Percentiles rank a stretch among this genome's conserved stretches.
phyloP scores from a whole-genome alignment of 345 rosid species.

The Eucalyptus curtisii region DNA sequence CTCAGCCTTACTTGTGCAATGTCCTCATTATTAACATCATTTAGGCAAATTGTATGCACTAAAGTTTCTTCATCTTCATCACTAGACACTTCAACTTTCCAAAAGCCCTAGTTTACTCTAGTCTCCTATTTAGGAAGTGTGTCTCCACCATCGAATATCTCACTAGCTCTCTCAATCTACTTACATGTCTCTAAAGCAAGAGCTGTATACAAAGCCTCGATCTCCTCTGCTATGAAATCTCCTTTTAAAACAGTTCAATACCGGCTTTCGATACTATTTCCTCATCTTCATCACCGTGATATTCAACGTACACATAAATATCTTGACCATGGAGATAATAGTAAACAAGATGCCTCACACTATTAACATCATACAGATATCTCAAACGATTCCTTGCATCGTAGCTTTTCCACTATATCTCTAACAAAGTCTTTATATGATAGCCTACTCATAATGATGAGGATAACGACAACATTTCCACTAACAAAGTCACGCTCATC shows the following conservation, averaged over 20 bases:
- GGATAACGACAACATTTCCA: neutral
- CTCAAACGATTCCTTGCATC: neutral
- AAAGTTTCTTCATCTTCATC: neutral
- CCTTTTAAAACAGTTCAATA: neutral
- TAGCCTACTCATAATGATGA: neutral
- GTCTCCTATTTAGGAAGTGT: neutral
- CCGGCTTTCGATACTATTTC: neutral
- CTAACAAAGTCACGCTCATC: neutral
- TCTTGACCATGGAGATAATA: neutral
- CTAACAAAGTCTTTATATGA: neutral
- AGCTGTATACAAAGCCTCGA: neutral
- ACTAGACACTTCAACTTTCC: neutral
- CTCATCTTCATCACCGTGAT: neutral
- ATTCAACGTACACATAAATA: neutral
- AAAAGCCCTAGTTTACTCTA: neutral
- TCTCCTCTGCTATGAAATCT: neutral
- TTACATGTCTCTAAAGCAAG: neutral
- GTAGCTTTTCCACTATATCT: neutral
- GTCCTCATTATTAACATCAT: neutral
- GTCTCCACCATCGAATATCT: neutral
- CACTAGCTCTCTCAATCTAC: neutral
- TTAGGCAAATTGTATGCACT: neutral
- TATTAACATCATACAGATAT: neutral
- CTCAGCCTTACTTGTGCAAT: neutral
- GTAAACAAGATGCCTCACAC: neutral